phyloP scores from a whole-genome alignment of 2,329 filamentous ascomycete genomes.

The Penicillium verrucosum region DNA sequence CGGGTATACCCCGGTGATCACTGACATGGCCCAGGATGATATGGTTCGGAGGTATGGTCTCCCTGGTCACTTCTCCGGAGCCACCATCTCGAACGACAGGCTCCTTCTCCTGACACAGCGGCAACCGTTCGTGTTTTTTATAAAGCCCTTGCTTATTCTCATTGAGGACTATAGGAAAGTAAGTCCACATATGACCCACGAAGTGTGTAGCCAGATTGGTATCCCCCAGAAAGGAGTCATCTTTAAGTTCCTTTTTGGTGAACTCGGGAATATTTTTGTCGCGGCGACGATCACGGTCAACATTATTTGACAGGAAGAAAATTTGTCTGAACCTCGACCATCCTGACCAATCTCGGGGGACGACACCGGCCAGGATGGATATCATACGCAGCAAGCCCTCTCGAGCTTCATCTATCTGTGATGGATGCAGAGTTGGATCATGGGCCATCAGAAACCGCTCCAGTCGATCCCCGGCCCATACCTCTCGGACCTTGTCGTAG shows the following conservation, averaged over 20 bases:
- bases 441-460: conserved; percentile 5
- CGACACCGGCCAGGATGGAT: conserved; percentile 12
- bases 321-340: conserved; percentile 12
- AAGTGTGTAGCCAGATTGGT: neutral
- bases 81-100: neutral
- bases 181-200: neutral
- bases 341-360: conserved; percentile 3
- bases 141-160: neutral
- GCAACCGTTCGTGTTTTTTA: neutral
- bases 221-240: neutral
- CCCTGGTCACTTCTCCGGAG: neutral
- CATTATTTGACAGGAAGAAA: conserved; percentile 5
- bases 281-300: neutral
- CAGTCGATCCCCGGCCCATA: conserved; percentile 12
- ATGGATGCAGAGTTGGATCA: neutral
- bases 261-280: conserved; percentile 9
- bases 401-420: neutral
- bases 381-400: conserved; percentile 7
- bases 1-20: neutral
- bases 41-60: neutral
- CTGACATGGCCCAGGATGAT: neutral
- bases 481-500: neutral
- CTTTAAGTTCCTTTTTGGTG: conserved; percentile 1
- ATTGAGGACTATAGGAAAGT: neutral
- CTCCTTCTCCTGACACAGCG: neutral